These are phyloP conservation scores for Gliomastix tumulicola DNA, from an alignment of 2,329 filamentous ascomycete species.

Conservation along the genomic window DNA sequence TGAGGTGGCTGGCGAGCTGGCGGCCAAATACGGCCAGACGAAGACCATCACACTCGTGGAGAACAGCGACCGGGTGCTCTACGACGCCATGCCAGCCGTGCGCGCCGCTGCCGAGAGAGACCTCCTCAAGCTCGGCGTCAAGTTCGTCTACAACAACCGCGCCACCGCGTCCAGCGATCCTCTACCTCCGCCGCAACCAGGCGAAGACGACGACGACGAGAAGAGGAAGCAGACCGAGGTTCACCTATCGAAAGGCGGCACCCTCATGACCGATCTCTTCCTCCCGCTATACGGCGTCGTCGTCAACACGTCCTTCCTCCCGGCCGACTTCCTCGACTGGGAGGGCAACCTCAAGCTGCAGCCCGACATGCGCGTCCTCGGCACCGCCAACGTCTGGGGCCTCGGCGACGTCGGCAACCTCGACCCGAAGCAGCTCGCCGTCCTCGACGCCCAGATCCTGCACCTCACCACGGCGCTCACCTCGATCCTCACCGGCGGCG, in stretches of 20 bases:
- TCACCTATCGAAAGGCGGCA: constrained; percentile 19
- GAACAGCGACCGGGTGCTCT: constrained; percentile 11
- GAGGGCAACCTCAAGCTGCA: constrained; percentile 24
- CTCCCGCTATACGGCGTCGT: constrained; percentile 35
- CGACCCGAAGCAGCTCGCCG: constrained; percentile 27
- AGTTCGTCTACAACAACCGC: constrained; percentile 20
- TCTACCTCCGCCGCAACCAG: too few species aligned
- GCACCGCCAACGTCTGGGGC: constrained; percentile 30
- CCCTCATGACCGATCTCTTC: constrained; percentile 26
- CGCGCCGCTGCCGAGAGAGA: constrained; percentile 16
- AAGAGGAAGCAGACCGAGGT: constrained; percentile 11
- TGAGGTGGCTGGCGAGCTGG: constrained; percentile 52
- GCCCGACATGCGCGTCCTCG: constrained; percentile 18
- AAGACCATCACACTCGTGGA: constrained; percentile 41
- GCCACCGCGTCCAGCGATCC: constrained; percentile 12
- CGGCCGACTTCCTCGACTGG: constrained; percentile 20
- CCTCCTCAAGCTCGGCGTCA: constrained; percentile 16
- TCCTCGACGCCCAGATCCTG: constrained; percentile 20
- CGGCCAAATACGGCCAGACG: constrained; percentile 98
- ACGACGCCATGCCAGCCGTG: constrained; percentile 16
- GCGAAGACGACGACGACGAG: neutral
- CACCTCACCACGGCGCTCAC: constrained; percentile 25
- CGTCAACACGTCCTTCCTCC: constrained; percentile 33
- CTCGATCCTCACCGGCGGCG: constrained; percentile 8
- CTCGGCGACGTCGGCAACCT: constrained; percentile 33